Percentiles rank a stretch among this genome's conserved stretches.
Conservation (phyloP, 2,329 filamentous ascomycete genomes). For the Penicillium sp. region DNA sequence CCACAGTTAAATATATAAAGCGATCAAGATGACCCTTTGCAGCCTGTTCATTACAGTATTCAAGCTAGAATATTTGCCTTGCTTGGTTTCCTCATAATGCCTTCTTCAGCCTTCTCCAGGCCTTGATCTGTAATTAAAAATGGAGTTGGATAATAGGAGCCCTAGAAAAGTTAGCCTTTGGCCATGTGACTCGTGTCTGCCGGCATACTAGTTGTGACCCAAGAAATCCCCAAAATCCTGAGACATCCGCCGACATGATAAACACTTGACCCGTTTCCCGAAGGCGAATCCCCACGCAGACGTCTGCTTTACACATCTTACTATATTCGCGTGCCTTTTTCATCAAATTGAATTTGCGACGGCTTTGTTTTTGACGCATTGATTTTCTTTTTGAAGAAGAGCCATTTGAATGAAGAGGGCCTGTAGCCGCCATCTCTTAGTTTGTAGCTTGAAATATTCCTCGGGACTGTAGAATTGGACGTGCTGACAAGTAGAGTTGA, state of each 20-base stretch:
- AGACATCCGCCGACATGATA: neutral
- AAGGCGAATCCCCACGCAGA: slow-evolving; percentile 2
- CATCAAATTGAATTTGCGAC: neutral
- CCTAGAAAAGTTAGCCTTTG: neutral
- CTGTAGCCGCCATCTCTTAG: too few relatives aligned
- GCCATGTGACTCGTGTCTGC: neutral
- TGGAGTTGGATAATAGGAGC: neutral
- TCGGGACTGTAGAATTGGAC: neutral
- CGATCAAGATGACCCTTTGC: too few relatives aligned
- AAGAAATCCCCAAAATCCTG: slow-evolving; percentile 1
- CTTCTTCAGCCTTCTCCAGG: neutral
- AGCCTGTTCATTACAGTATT: neutral
- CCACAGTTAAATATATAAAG: too few relatives aligned
- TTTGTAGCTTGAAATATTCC: neutral
- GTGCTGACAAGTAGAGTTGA: neutral
- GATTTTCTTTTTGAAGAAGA: slow-evolving; percentile 1
- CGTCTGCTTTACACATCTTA: slow-evolving; percentile 9
- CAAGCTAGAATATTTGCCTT: neutral
- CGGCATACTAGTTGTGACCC: neutral
- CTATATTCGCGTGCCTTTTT: slow-evolving; percentile 5
- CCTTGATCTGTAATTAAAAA: neutral
- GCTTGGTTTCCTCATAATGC: neutral
- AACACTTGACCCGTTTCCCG: neutral
- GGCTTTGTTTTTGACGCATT: neutral
- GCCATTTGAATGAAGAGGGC: too few relatives aligned